Evolutionary conservation across 78 protist genomes (phyloP).

Genomic region (Chrysochromulina parva): DNA sequence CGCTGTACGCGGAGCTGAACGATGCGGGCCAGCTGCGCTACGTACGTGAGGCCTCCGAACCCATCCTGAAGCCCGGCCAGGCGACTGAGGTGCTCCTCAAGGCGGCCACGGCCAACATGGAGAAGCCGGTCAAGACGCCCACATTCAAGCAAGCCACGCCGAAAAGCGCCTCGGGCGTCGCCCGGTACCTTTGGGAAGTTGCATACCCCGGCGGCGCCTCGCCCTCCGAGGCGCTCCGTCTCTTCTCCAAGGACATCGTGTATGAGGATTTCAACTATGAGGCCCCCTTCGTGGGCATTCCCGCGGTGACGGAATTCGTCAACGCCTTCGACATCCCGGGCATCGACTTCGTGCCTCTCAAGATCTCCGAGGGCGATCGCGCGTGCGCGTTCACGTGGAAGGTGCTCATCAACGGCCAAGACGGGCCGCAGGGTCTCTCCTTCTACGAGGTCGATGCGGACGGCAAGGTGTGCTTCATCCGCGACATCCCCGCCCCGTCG

Average conservation of each 20-base stretch:
- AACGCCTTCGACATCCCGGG: conserved; percentile 14
- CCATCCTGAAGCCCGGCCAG: neutral
- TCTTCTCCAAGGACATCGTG: neutral
- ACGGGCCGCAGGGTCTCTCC: neutral
- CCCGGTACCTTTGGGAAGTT: neutral
- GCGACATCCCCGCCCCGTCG: conserved; percentile 25
- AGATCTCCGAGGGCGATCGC: neutral
- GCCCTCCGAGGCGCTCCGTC: neutral
- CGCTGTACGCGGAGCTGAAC: neutral
- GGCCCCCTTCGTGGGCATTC: neutral
- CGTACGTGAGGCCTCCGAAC: neutral
- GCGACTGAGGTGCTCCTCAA: neutral
- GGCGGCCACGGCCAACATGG: neutral
- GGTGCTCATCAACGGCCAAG: neutral
- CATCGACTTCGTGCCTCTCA: neutral
- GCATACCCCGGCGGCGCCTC: neutral
- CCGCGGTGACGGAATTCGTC: neutral
- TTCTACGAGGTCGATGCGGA: neutral
- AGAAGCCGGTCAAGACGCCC: too few species aligned
- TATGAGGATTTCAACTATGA: conserved; percentile 18
- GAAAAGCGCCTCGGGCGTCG: neutral
- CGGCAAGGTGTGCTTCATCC: neutral
- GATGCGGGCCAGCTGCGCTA: neutral
- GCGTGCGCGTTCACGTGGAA: neutral
- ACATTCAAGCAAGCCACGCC: neutral